Evolutionary conservation across 1,139 yeast genomes (phyloP).

Genomic region (Yamadazyma conglobata): DNA sequence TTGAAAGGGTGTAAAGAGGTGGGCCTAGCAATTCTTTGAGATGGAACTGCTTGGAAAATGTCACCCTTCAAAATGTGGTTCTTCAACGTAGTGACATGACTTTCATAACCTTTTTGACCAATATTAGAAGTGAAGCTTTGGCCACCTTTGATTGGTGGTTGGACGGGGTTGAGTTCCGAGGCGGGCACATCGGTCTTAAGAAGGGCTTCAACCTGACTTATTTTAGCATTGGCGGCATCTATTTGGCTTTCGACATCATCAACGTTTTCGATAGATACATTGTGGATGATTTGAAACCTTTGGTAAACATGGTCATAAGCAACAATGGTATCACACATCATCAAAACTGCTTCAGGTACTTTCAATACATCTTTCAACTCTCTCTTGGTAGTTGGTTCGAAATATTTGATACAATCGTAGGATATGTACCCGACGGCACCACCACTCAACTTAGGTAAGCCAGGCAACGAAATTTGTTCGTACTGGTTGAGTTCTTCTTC

Average conservation of each 20-base stretch:
- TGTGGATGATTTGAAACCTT: conserved; percentile 84
- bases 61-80: conserved; percentile 86
- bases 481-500: conserved; percentile 67
- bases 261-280: conserved; percentile 51
- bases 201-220: conserved; percentile 52
- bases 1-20: conserved; percentile 95
- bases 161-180: conserved; percentile 46
- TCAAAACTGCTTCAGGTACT: conserved; percentile 86
- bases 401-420: conserved; percentile 93
- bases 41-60: conserved; percentile 95
- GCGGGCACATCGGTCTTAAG: conserved; percentile 39
- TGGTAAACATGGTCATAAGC: conserved; percentile 95
- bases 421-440: conserved; percentile 96
- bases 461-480: conserved; percentile 72
- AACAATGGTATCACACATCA: conserved; percentile 85
- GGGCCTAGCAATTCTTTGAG: conserved; percentile 93
- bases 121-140: conserved; percentile 80
- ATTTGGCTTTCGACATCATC: conserved; percentile 47
- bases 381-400: conserved; percentile 84
- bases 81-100: conserved; percentile 70
- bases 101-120: conserved; percentile 90
- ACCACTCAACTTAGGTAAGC: conserved; percentile 82
- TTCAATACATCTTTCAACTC: conserved; percentile 72
- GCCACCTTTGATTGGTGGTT: conserved; percentile 61
- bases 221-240: conserved; percentile 51